Base-by-base conservation (phyloP, 345 rosid genomes). In the Arabis hirsuta region DNA sequence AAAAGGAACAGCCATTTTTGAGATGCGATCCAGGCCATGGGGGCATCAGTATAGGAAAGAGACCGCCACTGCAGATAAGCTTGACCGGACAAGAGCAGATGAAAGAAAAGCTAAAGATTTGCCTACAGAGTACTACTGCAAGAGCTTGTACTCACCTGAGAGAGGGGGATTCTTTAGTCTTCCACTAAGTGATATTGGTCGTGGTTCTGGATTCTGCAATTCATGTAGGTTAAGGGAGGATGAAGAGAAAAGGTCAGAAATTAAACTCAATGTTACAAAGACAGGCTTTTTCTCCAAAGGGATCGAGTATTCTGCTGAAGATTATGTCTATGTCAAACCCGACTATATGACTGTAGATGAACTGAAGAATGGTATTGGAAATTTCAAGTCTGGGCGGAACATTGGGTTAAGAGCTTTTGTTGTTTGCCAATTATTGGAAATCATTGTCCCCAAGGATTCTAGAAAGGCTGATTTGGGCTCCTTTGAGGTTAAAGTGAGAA, bases 91-190 rank as follows among this genome's bases (percentile, higher is more conserved):
- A 50, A 80, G 78, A 70, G 87, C 87, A 7, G 79, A 86, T 38
- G 87, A 88, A 43, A 75, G 91, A 61, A 86, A 81, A 77, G 75
- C 19, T 2, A 81, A 81, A 73, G 86, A 80, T 42, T 59, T 86
- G 73, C 82, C 79, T 0, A 55, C 50, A 22, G 90, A 86, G 50
- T 88, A 79, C 66, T 86, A 66, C 69, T 90, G 91, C 74, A 88
- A 81, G 68, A 78, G 87, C 78, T 55, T 85, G 45, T 90, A 88
- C 55, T 80, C 75, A 72, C 91, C 88, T 13, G 83, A 82, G 71
- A 81, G 73, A 66, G 96, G 96, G 14, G 94, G 90, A 12, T 90
- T 90, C 80, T 80, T 85, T 54, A 56, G 78, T 70, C 85, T 90
- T 78, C 82, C 85, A 24, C 2, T 14, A 11, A 81, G 77, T 63